A percentile compares a stretch with the other conserved stretches of the same genome.
These are phyloP conservation scores for Peronospora tabacina DNA, from an alignment of 352 stramenopile species.

Conservation along the genomic window DNA sequence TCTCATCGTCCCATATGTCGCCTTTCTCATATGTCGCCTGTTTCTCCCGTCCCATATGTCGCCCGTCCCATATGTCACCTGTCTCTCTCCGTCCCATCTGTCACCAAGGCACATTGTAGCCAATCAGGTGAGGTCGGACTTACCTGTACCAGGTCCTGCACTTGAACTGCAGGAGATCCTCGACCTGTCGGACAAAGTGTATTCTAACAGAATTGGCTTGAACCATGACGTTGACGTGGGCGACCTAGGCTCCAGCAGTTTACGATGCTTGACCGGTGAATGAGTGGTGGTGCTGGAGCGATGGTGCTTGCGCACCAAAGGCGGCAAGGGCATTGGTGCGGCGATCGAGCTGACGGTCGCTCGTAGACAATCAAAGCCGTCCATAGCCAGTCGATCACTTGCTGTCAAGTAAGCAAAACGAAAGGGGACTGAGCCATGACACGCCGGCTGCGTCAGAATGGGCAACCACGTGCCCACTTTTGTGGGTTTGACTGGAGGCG, in stretches of 20 bases:
- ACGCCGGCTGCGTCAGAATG: conserved; percentile 18
- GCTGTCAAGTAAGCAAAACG: conserved; percentile 18
- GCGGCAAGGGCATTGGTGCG: conserved; percentile 8
- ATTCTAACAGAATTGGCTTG: conserved; percentile 22
- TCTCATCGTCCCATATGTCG: too few relatives aligned
- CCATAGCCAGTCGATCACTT: conserved; percentile 21
- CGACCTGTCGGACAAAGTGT: too few relatives aligned
- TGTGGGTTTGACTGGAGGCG: conserved; percentile 21
- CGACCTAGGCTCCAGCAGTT: conserved; percentile 17
- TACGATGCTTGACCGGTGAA: conserved; percentile 22
- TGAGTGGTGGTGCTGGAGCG: neutral
- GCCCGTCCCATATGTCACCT: too few relatives aligned
- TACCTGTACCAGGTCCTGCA: too few relatives aligned
- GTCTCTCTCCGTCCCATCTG: too few relatives aligned
- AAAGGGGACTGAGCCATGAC: conserved; percentile 22
- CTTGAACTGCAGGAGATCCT: too few relatives aligned
- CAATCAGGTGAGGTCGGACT: too few relatives aligned
- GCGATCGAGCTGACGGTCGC: conserved; percentile 1
- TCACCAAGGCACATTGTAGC: too few relatives aligned
- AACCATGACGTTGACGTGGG: conserved; percentile 13
- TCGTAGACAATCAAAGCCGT: conserved; percentile 14
- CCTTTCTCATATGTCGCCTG: too few relatives aligned
- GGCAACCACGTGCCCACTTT: conserved; percentile 6
- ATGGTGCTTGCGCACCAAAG: conserved; percentile 17
- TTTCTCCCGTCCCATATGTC: too few relatives aligned